phyloP scores from a whole-genome alignment of 2,329 filamentous ascomycete genomes.

The Cladosporium sp. region DNA sequence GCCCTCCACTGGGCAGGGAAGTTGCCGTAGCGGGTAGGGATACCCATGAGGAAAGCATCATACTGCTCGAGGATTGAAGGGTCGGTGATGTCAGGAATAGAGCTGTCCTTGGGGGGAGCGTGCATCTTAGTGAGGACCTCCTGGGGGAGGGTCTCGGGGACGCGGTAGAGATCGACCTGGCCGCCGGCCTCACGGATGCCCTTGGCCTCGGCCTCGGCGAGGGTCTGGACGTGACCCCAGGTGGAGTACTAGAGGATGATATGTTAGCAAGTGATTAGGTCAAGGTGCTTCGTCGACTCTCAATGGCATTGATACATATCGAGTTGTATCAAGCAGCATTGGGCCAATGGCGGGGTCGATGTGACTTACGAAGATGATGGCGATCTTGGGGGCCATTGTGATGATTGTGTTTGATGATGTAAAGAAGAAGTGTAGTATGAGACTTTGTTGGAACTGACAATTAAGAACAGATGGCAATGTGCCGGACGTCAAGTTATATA shows the following conservation, averaged over 20 bases:
- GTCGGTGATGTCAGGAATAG: slow-evolving; percentile 59
- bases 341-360: neutral
- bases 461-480: neutral
- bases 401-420: neutral
- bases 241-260: slow-evolving; percentile 72
- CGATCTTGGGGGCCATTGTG: slow-evolving; percentile 83
- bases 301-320: neutral
- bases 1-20: slow-evolving; percentile 94
- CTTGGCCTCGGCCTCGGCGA: slow-evolving; percentile 86
- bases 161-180: slow-evolving; percentile 75
- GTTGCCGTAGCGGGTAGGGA: slow-evolving; percentile 95
- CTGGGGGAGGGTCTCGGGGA: slow-evolving; percentile 78
- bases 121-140: slow-evolving; percentile 89
- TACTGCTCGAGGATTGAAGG: slow-evolving; percentile 64
- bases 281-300: neutral
- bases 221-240: slow-evolving; percentile 81
- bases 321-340: neutral
- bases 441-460: neutral
- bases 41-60: slow-evolving; percentile 87
- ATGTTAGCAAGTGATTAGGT: neutral
- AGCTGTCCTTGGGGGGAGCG: slow-evolving; percentile 69
- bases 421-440: neutral
- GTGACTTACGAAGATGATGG: slow-evolving; percentile 76
- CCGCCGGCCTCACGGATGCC: slow-evolving; percentile 88
- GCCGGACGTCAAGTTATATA: neutral